A percentile compares a stretch with the other conserved stretches of the same genome.
Evolutionary conservation across 78 protist genomes (phyloP).

Genomic region (Capsaspora owczarzaki): DNA sequence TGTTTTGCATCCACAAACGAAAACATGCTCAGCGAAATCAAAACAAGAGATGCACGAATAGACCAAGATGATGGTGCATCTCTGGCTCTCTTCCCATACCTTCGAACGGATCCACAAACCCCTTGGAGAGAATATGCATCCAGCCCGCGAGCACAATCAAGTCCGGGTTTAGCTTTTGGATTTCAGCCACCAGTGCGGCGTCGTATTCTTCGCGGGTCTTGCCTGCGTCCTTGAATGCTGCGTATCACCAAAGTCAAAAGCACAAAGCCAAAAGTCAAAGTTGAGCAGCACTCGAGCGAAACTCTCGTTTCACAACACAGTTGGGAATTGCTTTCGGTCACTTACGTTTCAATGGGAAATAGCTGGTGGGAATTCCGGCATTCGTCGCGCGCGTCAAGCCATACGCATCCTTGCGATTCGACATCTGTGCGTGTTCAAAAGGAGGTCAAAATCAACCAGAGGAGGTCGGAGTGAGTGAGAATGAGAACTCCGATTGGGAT

Average conservation of each 20-base stretch:
- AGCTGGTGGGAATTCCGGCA: too few relatives aligned
- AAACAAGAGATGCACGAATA: not conserved
- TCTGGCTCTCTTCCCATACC: not conserved
- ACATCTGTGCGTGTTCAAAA: not conserved
- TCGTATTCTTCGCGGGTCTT: conserved; percentile 28
- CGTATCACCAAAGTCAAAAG: too few relatives aligned
- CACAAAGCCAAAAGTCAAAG: too few relatives aligned
- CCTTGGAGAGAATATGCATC: conserved; percentile 56
- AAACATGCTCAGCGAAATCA: not conserved
- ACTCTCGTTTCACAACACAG: too few relatives aligned
- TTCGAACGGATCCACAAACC: conserved; percentile 28
- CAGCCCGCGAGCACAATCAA: conserved; percentile 64
- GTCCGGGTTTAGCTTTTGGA: conserved; percentile 18
- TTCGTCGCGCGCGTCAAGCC: conserved; percentile 56
- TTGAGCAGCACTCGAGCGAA: too few relatives aligned
- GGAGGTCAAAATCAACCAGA: not conserved
- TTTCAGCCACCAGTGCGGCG: conserved; percentile 40
- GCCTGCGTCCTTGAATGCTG: too few relatives aligned
- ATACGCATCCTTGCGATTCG: conserved; percentile 53
- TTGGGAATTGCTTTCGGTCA: too few relatives aligned
- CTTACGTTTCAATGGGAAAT: too few relatives aligned
- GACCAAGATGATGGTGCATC: not conserved
- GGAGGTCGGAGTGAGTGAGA: not conserved
- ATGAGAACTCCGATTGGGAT: too few relatives aligned
- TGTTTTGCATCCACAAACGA: not conserved